Evolutionary conservation across 2,329 filamentous ascomycete species (phyloP).

Genomic region (Sclerotinia nivalis): DNA sequence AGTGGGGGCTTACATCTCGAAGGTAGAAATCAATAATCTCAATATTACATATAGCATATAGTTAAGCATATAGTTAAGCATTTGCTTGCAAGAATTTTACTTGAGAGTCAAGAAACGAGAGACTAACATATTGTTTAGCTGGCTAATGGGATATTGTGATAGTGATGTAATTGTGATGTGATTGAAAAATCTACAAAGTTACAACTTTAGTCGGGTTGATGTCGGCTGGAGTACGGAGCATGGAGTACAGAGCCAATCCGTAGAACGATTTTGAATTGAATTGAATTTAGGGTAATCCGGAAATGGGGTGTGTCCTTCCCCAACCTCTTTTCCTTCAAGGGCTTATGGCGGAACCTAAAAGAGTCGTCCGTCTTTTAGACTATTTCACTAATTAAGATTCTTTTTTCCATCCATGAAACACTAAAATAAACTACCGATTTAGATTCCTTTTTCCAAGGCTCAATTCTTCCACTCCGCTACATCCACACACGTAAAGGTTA

Average conservation of each 20-base stretch:
- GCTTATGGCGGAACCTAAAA: not conserved
- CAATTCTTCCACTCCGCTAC: not conserved
- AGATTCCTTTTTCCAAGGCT: not conserved
- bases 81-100: not conserved
- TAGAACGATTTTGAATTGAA: not conserved
- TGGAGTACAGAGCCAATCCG: not conserved
- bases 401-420: conserved; percentile 9
- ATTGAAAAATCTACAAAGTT: not conserved
- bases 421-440: not conserved
- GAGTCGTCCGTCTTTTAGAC: not conserved
- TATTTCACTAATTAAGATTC: not conserved
- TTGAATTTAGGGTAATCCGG: too few relatives aligned
- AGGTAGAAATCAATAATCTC: not conserved
- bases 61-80: too few relatives aligned
- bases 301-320: not conserved
- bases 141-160: conserved; percentile 3
- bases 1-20: not conserved
- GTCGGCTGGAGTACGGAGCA: not conserved
- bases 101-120: not conserved
- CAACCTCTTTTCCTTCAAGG: not conserved
- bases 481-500: not conserved
- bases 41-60: too few relatives aligned
- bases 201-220: not conserved
- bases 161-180: conserved; percentile 9
- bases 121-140: not conserved